Evolutionary conservation across 768 basidiomycete species (phyloP).

Genomic region (Termitomyces sp.): DNA sequence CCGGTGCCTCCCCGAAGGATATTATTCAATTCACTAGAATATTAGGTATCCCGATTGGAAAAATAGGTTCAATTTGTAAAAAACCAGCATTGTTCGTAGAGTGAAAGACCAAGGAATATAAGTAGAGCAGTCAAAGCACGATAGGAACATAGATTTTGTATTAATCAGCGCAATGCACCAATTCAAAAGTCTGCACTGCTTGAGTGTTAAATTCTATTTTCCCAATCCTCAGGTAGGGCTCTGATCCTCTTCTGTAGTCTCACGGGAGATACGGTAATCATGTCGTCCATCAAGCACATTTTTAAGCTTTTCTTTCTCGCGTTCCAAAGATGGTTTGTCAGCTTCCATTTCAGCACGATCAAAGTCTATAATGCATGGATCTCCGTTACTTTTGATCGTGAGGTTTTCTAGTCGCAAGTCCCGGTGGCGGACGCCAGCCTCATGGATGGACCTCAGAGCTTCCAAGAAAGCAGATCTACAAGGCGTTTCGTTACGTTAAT

Average conservation of each 20-base stretch:
- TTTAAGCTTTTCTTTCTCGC: neutral
- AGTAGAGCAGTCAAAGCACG: no score
- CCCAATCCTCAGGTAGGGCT: no score
- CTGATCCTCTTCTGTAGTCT: neutral
- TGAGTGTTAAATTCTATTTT: no score
- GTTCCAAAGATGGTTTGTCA: neutral
- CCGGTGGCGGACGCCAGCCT: neutral
- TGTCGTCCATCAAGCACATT: neutral
- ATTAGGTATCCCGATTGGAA: neutral
- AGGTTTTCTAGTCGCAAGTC: slow-evolving; percentile 21
- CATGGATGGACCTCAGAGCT: neutral
- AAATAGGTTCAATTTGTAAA: neutral
- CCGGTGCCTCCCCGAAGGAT: no score
- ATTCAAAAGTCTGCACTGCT: no score
- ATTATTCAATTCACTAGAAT: no score
- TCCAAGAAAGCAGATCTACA: neutral
- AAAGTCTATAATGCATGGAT: slow-evolving; percentile 20
- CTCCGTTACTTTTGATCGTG: slow-evolving; percentile 10
- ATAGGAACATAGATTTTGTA: no score
- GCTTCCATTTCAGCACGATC: slow-evolving; percentile 9
- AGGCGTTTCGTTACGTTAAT: no score
- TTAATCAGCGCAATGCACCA: no score
- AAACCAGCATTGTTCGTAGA: no score
- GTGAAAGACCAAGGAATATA: no score
- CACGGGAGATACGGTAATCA: neutral